Evolutionary conservation across 2,329 filamentous ascomycete genomes (phyloP).

Genomic region (Fusarium euwallaceae): DNA sequence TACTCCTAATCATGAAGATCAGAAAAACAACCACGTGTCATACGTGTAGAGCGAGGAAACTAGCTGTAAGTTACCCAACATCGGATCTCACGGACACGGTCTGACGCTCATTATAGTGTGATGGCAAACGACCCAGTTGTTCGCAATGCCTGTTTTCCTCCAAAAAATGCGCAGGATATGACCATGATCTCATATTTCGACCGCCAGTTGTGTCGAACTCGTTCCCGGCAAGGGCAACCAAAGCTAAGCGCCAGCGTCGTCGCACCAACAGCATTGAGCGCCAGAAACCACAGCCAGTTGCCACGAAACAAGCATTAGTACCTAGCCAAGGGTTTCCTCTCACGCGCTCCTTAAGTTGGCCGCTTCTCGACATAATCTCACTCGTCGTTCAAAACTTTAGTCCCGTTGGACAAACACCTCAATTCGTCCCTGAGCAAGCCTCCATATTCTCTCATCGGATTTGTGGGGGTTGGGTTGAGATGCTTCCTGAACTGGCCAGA

Average conservation of each 20-base stretch:
- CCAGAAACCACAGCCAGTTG: neutral
- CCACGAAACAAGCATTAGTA: neutral
- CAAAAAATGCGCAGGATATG: constrained; percentile 43
- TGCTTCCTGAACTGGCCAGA: constrained; percentile 50
- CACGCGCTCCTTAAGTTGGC: constrained; percentile 29
- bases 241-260: neutral
- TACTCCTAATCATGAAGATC: constrained; percentile 36
- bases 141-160: constrained; percentile 40
- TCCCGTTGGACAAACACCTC: constrained; percentile 12
- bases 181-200: constrained; percentile 44
- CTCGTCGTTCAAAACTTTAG: constrained; percentile 42
- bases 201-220: neutral
- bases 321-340: neutral
- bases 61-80: constrained; percentile 33
- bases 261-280: neutral
- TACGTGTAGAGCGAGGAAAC: constrained; percentile 43
- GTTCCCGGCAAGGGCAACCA: neutral
- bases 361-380: constrained; percentile 43
- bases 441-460: constrained; percentile 50
- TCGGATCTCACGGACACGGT: neutral
- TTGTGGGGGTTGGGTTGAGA: constrained; percentile 57
- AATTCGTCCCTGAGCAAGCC: neutral
- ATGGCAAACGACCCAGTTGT: constrained; percentile 43
- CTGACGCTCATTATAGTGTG: constrained; percentile 27
- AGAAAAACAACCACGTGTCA: constrained; percentile 42